Evolutionary conservation across 2,329 filamentous ascomycete species (phyloP), one percentile per base, ranked within the genome.

Genomic region (Aureobasidium sp.): DNA sequence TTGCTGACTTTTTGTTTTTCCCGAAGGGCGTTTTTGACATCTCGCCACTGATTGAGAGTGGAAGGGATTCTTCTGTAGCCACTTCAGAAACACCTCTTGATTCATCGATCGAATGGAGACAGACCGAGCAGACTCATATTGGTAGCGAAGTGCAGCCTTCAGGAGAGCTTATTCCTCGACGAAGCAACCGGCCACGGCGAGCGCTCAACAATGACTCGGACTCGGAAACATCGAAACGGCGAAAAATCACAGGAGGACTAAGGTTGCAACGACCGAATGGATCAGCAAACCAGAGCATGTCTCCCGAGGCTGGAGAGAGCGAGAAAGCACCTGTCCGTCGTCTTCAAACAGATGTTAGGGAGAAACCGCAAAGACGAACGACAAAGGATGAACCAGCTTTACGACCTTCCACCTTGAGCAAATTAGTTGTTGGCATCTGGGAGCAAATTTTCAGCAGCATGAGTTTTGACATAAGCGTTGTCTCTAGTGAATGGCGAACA

Each of bases 391-490:
- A 61, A 37, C 59, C 44, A 3, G 73, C 73, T 10, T 70, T 80
- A 55, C 75, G 79, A 62, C 78, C 78, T 1, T 79, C 78, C 0
- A 79, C 76, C 5, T 67, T 78, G 17, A 77, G 80, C 63, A 81
- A 80, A 63, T 71, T 81, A 47, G 76, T 81, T 50, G 72, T 74
- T 26, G 79, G 79, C 4, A 79, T 81, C 17, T 82, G 79, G 79
- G 75, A 80, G 57, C 77, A 78, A 62, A 70, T 82, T 1, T 78
- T 77, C 65, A 73, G 75, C 17, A 73, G 72, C n/a, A 69, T 76
- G 48, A 73, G 71, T 43, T 65, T 78, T 13, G 75, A 78, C 64
- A 76, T 75, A 1, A 72, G 75, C 65, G 65, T 71, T 47, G 68
- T 72, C 41, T 67, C 71, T 17, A 69, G 69, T 62, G 70, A 73